Base-by-base conservation (phyloP, 2,329 filamentous ascomycete genomes). In the Davidsoniella australis region DNA sequence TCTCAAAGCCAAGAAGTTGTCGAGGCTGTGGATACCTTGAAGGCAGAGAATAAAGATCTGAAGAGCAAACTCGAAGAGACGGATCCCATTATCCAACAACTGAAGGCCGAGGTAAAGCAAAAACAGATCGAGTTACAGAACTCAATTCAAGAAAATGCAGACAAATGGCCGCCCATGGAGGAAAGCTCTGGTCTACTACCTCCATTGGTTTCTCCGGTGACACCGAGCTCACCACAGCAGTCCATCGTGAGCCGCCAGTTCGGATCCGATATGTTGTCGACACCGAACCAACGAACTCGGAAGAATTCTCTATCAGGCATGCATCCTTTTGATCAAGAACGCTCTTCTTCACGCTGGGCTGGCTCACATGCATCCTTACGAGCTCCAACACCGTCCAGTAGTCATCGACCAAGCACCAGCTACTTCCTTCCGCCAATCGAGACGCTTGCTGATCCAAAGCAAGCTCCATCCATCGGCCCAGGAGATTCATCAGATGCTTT, bases 141-240 rank as follows among this genome's bases (percentile, higher is more conserved):
- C 16, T 38, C 33, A n/a, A 12, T 46, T 8, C 18, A 37, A 33
- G 16, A 16, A 18, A 42, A 9, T 24, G 6, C 46, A 12, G 23
- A 36, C 2, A 48, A 42, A 20, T 52, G 46, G 50, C 41, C 24
- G 7, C 23, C 43, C 1, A 38, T 26, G 2, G 50, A 52, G 2
- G 50, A 46, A 10, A 49, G 26, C 26, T 9, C 40, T 9, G 26
- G 44, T 9, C 39, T 29, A 17, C 39, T 29, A 17, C 20, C 40
- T 18, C 40, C 46, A 17, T 14, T 16, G 4, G 5, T 26, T 6
- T 41, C 50, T 16, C 39, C 41, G 1, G 24, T 46, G 1, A 29
- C 29, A 16, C 50, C 50, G 7, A 48, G 37, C 26, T 49, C 46
- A 12, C 50, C 50, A n/a, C 50, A 52, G 2, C 38, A 18, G 16